These are phyloP conservation scores for Stentor coeruleus DNA, from an alignment of 73 alveolate genomes.

Conservation along the genomic window DNA sequence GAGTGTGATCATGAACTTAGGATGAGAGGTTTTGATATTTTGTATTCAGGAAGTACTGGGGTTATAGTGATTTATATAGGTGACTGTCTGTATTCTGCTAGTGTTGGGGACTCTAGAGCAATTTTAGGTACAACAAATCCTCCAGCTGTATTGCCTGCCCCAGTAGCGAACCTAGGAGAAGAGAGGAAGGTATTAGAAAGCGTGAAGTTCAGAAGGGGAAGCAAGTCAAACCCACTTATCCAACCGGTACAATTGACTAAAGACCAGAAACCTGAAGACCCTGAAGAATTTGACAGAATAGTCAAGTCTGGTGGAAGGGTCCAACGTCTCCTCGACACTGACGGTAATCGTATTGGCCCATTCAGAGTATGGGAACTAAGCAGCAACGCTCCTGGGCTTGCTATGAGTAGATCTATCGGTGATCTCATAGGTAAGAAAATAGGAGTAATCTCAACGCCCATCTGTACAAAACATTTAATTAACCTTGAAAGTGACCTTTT, in stretches of 20 bases:
- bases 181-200: neutral
- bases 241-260: slow-evolving; percentile 24
- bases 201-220: neutral
- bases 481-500: neutral
- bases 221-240: slow-evolving; percentile 35
- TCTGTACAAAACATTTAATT: neutral
- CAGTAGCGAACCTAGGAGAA: neutral
- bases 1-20: neutral
- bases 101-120: slow-evolving; percentile 46
- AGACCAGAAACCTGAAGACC: slow-evolving; percentile 32
- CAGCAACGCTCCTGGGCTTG: slow-evolving; percentile 23
- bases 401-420: slow-evolving; percentile 25
- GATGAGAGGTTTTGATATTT: neutral
- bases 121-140: slow-evolving; percentile 23
- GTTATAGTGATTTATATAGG: neutral
- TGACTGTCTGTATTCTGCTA: slow-evolving; percentile 3
- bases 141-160: neutral
- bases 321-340: neutral
- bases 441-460: slow-evolving; percentile 25
- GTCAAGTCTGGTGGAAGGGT: slow-evolving; percentile 12
- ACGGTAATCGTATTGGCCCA: slow-evolving; percentile 27
- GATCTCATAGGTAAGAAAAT: slow-evolving; percentile 11
- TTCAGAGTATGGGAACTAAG: slow-evolving; percentile 17
- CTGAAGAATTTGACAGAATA: slow-evolving; percentile 20
- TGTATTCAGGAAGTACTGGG: slow-evolving; percentile 25